A percentile compares a stretch with the other conserved stretches of the same genome.
Evolutionary conservation across 495 filamentous ascomycete genomes (phyloP).

Genomic region (Daldinia caldariorum): DNA sequence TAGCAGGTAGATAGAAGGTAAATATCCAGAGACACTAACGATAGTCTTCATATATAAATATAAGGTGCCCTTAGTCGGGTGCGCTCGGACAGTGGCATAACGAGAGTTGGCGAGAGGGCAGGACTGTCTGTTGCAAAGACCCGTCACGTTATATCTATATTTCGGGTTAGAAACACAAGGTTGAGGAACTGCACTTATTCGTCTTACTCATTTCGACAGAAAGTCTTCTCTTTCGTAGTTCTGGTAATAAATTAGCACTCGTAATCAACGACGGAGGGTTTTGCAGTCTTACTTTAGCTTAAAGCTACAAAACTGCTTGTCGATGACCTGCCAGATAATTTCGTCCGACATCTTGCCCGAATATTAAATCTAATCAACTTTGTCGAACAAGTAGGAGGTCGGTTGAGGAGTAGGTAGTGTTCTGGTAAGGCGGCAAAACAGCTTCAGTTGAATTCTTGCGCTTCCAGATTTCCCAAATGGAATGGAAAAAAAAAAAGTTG

Average conservation of each 20-base stretch:
- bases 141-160: slow-evolving; percentile 68
- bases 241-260: slow-evolving; percentile 53
- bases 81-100: slow-evolving; percentile 90
- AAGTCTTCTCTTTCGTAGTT: slow-evolving; percentile 90
- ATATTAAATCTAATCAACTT: not conserved
- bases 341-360: slow-evolving; percentile 82
- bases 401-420: slow-evolving; percentile 2
- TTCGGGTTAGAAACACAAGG: not conserved
- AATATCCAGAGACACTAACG: slow-evolving; percentile 19
- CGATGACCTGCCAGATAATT: slow-evolving; percentile 94
- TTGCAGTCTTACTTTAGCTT: slow-evolving; percentile 81
- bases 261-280: slow-evolving; percentile 15
- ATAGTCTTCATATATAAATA: slow-evolving; percentile 99
- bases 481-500: slow-evolving; percentile 25
- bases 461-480: not conserved
- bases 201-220: slow-evolving; percentile 91
- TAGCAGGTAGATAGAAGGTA: not conserved
- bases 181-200: slow-evolving; percentile 37
- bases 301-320: slow-evolving; percentile 93
- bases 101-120: slow-evolving; percentile 95
- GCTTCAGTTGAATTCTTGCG: not conserved
- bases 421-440: not conserved
- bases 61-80: slow-evolving; percentile 81
- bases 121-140: slow-evolving; percentile 92
- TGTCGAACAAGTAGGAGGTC: not conserved